phyloP scores from a whole-genome alignment of 495 filamentous ascomycete genomes.

The Aspergillus panamensis region DNA sequence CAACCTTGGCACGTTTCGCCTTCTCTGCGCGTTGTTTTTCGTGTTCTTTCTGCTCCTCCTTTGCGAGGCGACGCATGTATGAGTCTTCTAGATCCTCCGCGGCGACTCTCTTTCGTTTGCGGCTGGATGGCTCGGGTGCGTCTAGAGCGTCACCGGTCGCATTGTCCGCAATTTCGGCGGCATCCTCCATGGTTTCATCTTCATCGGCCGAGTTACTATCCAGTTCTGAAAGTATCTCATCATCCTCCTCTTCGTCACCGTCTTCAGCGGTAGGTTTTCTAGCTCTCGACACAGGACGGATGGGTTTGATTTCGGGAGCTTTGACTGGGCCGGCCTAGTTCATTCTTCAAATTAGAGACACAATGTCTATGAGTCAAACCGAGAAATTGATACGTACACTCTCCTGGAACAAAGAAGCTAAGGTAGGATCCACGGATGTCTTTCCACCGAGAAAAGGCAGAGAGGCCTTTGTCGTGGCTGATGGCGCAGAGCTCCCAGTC shows the following conservation, averaged over 20 bases:
- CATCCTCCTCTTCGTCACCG: constrained; percentile 33
- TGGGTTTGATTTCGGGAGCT: constrained; percentile 50
- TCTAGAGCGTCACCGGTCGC: constrained; percentile 35
- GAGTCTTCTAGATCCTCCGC: constrained; percentile 75
- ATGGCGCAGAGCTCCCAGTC: constrained; percentile 22
- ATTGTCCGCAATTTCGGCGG: constrained; percentile 33
- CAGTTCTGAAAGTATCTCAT: constrained; percentile 26
- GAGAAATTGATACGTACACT: constrained; percentile 57
- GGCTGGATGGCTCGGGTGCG: constrained; percentile 44
- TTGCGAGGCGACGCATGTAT: constrained; percentile 72
- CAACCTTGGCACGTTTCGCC: constrained; percentile 19
- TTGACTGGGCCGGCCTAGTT: constrained; percentile 65
- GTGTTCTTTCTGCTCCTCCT: constrained; percentile 53
- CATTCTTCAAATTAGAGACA: constrained; percentile 15
- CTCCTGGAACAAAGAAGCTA: constrained; percentile 75
- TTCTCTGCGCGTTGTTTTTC: constrained; percentile 33
- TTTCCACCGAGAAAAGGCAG: constrained; percentile 38
- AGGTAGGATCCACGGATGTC: constrained; percentile 61
- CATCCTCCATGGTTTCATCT: constrained; percentile 45
- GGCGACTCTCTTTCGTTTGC: constrained; percentile 75
- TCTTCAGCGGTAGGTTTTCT: constrained; percentile 20
- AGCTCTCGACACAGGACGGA: constrained; percentile 19
- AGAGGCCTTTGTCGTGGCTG: constrained; percentile 13
- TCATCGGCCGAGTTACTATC: constrained; percentile 40
- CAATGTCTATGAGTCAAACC: constrained; percentile 14